phyloP scores from a whole-genome alignment of 1,284 basidiomycete genomes.

The Leucoagaricus sp. region DNA sequence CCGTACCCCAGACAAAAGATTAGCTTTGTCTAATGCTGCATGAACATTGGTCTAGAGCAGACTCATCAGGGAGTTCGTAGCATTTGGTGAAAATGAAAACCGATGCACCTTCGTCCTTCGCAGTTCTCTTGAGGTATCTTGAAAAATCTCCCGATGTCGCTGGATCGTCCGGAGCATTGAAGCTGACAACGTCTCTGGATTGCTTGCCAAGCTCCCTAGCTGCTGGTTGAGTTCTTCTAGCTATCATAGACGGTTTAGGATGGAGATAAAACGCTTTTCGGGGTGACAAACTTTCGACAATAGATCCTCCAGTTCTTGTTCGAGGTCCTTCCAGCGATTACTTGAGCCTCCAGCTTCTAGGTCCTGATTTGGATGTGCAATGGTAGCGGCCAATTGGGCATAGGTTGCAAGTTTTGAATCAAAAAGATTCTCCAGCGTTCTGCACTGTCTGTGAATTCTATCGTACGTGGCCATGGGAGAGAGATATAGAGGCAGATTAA shows the following conservation, averaged over 20 bases:
- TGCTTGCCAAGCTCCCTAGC: conserved; percentile 66
- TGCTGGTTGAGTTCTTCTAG: conserved; percentile 83
- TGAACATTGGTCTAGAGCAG: conserved; percentile 71
- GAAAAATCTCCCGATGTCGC: conserved; percentile 87
- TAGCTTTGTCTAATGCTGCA: conserved; percentile 82
- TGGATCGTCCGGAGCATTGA: conserved; percentile 90
- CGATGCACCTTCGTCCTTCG: conserved; percentile 73
- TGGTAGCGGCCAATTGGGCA: conserved; percentile 78
- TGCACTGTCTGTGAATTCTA: conserved; percentile 81
- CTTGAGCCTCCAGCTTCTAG: conserved; percentile 69
- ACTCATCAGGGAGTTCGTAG: background rate
- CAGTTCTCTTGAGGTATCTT: conserved; percentile 87
- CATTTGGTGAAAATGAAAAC: background rate
- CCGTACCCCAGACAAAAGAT: conserved; percentile 87
- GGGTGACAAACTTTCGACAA: conserved; percentile 75
- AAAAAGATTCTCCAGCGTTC: conserved; percentile 89
- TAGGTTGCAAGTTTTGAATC: conserved; percentile 91
- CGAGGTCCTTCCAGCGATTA: conserved; percentile 78
- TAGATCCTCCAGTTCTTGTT: conserved; percentile 85
- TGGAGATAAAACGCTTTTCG: background rate
- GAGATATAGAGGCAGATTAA: background rate
- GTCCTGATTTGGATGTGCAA: conserved; percentile 65
- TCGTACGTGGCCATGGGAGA: conserved; percentile 73
- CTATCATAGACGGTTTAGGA: conserved; percentile 41
- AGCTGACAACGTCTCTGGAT: conserved; percentile 78